phyloP scores from a whole-genome alignment of 208 protist genomes.

The Crithidia thermophila region DNA sequence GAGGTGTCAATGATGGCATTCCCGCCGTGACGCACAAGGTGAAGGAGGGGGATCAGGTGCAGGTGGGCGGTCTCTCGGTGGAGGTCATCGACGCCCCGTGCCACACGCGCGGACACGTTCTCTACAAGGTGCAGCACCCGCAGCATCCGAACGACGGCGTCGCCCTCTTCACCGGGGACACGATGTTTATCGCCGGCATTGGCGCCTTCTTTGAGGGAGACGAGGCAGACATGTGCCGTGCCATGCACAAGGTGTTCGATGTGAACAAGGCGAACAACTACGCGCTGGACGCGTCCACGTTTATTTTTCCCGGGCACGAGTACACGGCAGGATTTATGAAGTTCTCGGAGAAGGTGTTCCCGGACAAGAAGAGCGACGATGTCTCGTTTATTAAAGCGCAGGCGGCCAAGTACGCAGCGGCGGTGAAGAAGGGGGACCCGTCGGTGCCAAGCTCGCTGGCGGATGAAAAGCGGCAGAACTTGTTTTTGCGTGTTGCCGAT shows the following conservation, averaged over 20 bases:
- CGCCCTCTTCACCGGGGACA: constrained; percentile 95
- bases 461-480: constrained; percentile 85
- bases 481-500: constrained; percentile 88
- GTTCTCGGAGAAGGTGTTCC: constrained; percentile 52
- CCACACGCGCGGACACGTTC: constrained; percentile 89
- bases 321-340: constrained; percentile 86
- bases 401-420: constrained; percentile 42
- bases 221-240: constrained; percentile 73
- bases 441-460: constrained; percentile 81
- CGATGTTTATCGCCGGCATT: constrained; percentile 93
- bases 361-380: constrained; percentile 22
- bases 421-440: constrained; percentile 46
- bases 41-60: constrained; percentile 57
- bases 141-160: constrained; percentile 39
- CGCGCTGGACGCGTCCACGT: constrained; percentile 53
- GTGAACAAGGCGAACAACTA: constrained; percentile 41
- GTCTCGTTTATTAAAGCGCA: constrained; percentile 62
- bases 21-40: constrained; percentile 69
- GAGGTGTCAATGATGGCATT: constrained; percentile 75
- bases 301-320: constrained; percentile 89
- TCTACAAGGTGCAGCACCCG: constrained; percentile 57
- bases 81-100: constrained; percentile 84
- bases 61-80: constrained; percentile 66
- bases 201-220: constrained; percentile 95
- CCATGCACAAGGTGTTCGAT: constrained; percentile 67